Base-by-base conservation (phyloP, 805 yeast genomes). In the Candida insectorum region DNA sequence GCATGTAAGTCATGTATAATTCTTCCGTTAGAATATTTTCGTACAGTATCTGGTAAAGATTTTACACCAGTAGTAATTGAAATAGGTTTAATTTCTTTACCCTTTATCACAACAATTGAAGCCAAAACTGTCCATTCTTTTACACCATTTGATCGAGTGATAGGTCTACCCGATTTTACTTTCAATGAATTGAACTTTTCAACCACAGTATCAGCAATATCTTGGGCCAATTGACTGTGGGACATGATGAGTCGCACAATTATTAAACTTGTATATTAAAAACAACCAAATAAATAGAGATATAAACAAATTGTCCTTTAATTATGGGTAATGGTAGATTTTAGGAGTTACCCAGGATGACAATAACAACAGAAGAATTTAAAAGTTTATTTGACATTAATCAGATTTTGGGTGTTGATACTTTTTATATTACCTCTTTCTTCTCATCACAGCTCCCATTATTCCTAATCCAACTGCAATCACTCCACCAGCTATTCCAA, bases 1-100 rank as follows among this genome's bases (percentile, higher is more conserved):
- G 97, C 97, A 60, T 91, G 98, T 54, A 80, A 65, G 55, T 91
- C 97, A 49, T 91, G 97, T 0, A 91, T 62, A 6, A 87, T 54
- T 12, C 54, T 51, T 0, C 97, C 97, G 0, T 62, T 36, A 2
- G 74, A 60, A 30, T 61, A 59, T 3, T 52, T 40, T 2, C 60
- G 34, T 0, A 82, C 54, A 1, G 44, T 52, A 45, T 81, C 75
- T 1, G 97, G 89, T 13, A 73, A 47, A 0, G 86, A 73, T 51
- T 93, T 93, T 31, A 87, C 84, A 0, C 98, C 98, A 0, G 97
- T 86, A 0, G 88, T 70, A 4, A 85, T 27, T 0, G 78, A 55
- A 2, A 85, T 47, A 1, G 75, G 61, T 5, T 52, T 38, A 1
- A 67, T 21, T 4, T 43, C 54, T 10, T 44, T 43, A 14, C 30